phyloP scores from a whole-genome alignment of 345 rosid species.

The Aquilaria malaccensis region DNA sequence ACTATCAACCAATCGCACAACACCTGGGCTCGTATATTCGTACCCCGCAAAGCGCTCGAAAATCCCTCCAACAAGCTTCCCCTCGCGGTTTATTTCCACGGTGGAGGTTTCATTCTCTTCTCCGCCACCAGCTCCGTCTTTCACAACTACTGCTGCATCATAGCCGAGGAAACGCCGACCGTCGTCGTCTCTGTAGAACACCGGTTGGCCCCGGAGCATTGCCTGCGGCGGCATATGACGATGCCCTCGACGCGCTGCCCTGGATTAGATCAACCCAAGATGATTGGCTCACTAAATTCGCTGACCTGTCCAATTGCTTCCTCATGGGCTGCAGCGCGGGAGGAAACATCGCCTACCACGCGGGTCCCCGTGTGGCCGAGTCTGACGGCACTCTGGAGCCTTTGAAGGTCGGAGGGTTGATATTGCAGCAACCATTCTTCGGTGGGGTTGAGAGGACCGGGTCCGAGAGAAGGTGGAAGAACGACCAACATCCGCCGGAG shows the following conservation, averaged over 20 bases:
- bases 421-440: conserved; percentile 24
- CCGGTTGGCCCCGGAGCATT: conserved; percentile 77
- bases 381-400: conserved; percentile 34
- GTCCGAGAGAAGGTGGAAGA: conserved; percentile 38
- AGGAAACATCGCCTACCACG: conserved; percentile 60
- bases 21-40: conserved; percentile 47
- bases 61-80: conserved; percentile 33
- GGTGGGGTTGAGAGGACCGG: conserved; percentile 48
- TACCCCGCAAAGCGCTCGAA: conserved; percentile 18
- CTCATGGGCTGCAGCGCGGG: conserved; percentile 71
- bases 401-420: conserved; percentile 39
- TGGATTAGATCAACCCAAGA: conserved; percentile 47
- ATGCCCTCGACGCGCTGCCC: conserved; percentile 55
- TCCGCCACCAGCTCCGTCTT: conserved; percentile 29
- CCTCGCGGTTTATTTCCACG: conserved; percentile 50
- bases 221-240: conserved; percentile 82
- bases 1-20: conserved; percentile 26
- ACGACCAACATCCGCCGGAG: conserved; percentile 37
- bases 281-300: conserved; percentile 51
- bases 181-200: conserved; percentile 63
- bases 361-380: conserved; percentile 31
- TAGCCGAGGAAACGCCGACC: conserved; percentile 33
- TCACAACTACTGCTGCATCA: conserved; percentile 38
- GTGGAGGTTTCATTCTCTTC: conserved; percentile 58
- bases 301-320: conserved; percentile 43